Evolutionary conservation across 164 flowering plant species (phyloP), one percentile per base, ranked within the genome.

Genomic region (Berberis thunbergii): DNA sequence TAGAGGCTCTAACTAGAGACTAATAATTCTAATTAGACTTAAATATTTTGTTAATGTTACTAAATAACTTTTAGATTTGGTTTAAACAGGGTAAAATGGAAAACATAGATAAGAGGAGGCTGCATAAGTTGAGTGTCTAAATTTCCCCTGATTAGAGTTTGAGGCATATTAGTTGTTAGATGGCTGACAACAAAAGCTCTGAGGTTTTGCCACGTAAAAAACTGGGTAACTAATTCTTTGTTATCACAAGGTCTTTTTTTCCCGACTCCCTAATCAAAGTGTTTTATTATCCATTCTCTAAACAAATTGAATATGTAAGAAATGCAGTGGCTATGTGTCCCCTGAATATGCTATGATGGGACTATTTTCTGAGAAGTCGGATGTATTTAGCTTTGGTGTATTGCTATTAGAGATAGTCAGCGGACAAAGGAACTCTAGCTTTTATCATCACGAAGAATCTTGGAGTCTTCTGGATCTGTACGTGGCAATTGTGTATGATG

Each of bases 361-460:
- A 7, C 3, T 6, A 2, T 66, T 66, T 45, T 71, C 74, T 3
- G 65, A 44, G 7, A 70, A 70, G 53, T 66, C 66, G 0, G 69
- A 70, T 43, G 73, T 70, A 7, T 70, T 56, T 41, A 71, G 70
- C 58, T 71, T 71, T 52, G 74, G 74, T 4, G 70, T 71, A 3
- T 42, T 71, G 4, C 53, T 71, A 38, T 46, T 71, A 9, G 74
- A 71, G 59, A 71, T 71, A 38, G 48, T 71, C 10, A 66, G 69
- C 8, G 62, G 70, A 4, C 49, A 41, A 43, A 71, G 26, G 62
- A 66, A 66, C 62, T 62, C 63, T 6, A 45, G 70, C 2, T 57
- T 71, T 11, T n/a, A 54, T 43, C 41, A 62, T 43, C 39, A 12
- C 26, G 60, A 66, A 1, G 48, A 50, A 1, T 45, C 42, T 0